A percentile compares a stretch with the other conserved stretches of the same genome.
These are phyloP conservation scores for Lactifluus piperatus DNA, from an alignment of 768 basidiomycete genomes.

Conservation along the genomic window DNA sequence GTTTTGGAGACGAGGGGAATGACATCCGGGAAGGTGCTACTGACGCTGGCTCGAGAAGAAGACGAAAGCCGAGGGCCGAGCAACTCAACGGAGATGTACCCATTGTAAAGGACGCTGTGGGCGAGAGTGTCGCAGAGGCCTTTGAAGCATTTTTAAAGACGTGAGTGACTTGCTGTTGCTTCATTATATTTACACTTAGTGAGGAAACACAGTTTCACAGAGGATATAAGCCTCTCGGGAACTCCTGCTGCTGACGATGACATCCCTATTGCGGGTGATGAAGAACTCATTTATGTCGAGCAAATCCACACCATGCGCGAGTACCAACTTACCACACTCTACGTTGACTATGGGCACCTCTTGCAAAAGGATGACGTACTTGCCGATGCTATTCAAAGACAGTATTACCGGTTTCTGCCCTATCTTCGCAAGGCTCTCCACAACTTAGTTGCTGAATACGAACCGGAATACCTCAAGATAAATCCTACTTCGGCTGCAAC, in stretches of 20 bases:
- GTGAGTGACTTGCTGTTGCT: constrained; percentile 32
- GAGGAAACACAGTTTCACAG: constrained; percentile 60
- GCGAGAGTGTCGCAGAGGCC: constrained; percentile 88
- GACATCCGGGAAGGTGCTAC: constrained; percentile 32
- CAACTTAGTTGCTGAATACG: constrained; percentile 81
- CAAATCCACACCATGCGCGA: constrained; percentile 95
- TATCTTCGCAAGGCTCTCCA: constrained; percentile 88
- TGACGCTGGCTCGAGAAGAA: constrained; percentile 30
- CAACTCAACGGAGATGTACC: constrained; percentile 62
- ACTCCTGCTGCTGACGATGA: constrained; percentile 74
- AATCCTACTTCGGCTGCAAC: constrained; percentile 84
- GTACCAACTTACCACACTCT: constrained; percentile 90
- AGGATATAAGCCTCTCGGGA: constrained; percentile 66
- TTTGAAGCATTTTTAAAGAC: constrained; percentile 89
- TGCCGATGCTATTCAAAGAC: constrained; percentile 85
- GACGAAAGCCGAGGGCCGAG: constrained; percentile 34
- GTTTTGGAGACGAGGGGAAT: constrained; percentile 38
- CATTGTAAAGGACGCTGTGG: constrained; percentile 86
- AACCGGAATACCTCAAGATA: constrained; percentile 91
- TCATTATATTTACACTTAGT: neutral
- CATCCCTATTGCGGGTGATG: constrained; percentile 43
- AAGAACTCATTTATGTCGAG: constrained; percentile 75
- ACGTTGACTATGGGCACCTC: constrained; percentile 90
- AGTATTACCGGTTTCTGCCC: constrained; percentile 95
- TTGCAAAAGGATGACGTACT: constrained; percentile 87